A percentile compares a stretch with the other conserved stretches of the same genome.
Evolutionary conservation across 2,329 filamentous ascomycete species (phyloP).

Genomic region (Colletotrichum karsti): DNA sequence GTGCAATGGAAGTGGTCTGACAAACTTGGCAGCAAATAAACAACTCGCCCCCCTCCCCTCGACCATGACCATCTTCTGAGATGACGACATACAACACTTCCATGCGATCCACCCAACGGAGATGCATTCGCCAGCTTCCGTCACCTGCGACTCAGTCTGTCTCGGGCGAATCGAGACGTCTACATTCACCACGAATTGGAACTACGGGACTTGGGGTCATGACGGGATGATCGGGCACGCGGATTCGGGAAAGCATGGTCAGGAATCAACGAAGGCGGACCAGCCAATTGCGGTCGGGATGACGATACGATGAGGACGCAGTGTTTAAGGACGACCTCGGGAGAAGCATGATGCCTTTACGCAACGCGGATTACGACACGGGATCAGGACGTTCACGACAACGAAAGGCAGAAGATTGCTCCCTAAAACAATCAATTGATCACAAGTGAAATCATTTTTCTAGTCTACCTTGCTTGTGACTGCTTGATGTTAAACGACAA

Average conservation of each 20-base stretch:
- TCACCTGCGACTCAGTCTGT: slow-evolving; percentile 29
- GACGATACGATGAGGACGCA: slow-evolving; percentile 25
- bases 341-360: slow-evolving; percentile 23
- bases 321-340: slow-evolving; percentile 21
- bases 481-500: background rate
- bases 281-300: slow-evolving; percentile 26
- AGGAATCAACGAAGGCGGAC: slow-evolving; percentile 25
- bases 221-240: slow-evolving; percentile 11
- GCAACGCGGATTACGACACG: slow-evolving; percentile 21
- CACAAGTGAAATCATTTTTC: slow-evolving; percentile 14
- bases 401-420: slow-evolving; percentile 18
- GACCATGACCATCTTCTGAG: slow-evolving; percentile 53
- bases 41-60: slow-evolving; percentile 66
- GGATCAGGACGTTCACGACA: slow-evolving; percentile 25
- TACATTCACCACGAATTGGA: slow-evolving; percentile 33
- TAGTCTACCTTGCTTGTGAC: background rate
- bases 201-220: slow-evolving; percentile 29
- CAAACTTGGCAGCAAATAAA: slow-evolving; percentile 68
- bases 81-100: slow-evolving; percentile 23
- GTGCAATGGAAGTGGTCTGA: slow-evolving; percentile 38
- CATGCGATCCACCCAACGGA: slow-evolving; percentile 11
- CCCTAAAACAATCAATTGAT: slow-evolving; percentile 15
- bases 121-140: slow-evolving; percentile 3
- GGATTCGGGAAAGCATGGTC: slow-evolving; percentile 5
- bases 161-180: slow-evolving; percentile 15